phyloP scores from a whole-genome alignment of 1,284 basidiomycete species.

The Ceratobasidium sp. region DNA sequence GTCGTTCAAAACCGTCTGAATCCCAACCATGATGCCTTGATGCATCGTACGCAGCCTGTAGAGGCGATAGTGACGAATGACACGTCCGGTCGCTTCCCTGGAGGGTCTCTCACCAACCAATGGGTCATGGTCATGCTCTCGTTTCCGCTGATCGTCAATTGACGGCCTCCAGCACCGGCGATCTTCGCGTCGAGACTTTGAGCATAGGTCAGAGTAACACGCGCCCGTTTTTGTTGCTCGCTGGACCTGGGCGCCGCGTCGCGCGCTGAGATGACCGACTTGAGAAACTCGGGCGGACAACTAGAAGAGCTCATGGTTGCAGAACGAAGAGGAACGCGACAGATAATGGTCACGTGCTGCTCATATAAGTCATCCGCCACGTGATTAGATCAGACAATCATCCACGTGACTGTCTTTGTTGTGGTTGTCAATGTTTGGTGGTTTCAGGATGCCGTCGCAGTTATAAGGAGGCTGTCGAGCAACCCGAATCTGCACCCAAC shows the following conservation, averaged over 20 bases:
- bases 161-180: conserved; percentile 76
- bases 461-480: conserved; percentile 12
- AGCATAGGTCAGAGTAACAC: conserved; percentile 89
- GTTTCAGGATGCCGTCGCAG: conserved; percentile 23
- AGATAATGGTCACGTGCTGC: conserved; percentile 15
- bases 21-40: conserved; percentile 91
- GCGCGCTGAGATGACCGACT: conserved; percentile 51
- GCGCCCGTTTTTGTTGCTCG: conserved; percentile 50
- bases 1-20: conserved; percentile 91
- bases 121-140: conserved; percentile 97
- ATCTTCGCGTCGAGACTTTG: conserved; percentile 96
- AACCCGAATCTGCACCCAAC: not conserved
- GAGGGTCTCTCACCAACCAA: conserved; percentile 62
- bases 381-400: not conserved
- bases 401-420: conserved; percentile 16
- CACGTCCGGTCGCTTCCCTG: not conserved
- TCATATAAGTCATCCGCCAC: not conserved
- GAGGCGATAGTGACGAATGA: conserved; percentile 20
- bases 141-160: conserved; percentile 83
- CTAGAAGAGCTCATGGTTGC: conserved; percentile 32
- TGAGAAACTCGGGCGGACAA: conserved; percentile 52
- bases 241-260: conserved; percentile 41
- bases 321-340: not conserved
- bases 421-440: conserved; percentile 16
- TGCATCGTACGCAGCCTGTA: conserved; percentile 86